A percentile compares a stretch with the other conserved stretches of the same genome.
These are phyloP conservation scores for Prorocentrum cordatum DNA, from an alignment of 169 alveolate genomes.

Conservation along the genomic window DNA sequence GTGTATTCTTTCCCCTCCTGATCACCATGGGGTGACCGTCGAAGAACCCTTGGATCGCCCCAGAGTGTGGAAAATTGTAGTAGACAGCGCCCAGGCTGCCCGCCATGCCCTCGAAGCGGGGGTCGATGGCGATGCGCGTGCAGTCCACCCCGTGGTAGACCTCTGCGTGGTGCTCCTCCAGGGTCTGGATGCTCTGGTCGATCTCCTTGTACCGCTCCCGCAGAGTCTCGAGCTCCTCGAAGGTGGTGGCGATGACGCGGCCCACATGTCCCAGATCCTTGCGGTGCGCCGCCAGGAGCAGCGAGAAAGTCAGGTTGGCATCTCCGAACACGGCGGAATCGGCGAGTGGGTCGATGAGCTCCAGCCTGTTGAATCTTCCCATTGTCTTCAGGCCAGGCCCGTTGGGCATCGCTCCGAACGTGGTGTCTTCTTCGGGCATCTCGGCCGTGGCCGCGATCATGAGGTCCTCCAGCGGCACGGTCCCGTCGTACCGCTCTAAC, in stretches of 20 bases:
- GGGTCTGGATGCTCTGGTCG: conserved; percentile 10
- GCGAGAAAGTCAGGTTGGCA: conserved; percentile 26
- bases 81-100: conserved; percentile 54
- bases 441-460: background rate
- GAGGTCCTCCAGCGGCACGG: conserved; percentile 13
- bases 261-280: conserved; percentile 54
- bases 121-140: conserved; percentile 30
- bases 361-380: conserved; percentile 45
- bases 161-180: conserved; percentile 11
- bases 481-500: too few relatives aligned
- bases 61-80: conserved; percentile 58
- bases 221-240: conserved; percentile 16
- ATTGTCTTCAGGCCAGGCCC: conserved; percentile 14
- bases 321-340: conserved; percentile 29
- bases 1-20: too few relatives aligned
- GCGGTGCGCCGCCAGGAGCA: conserved; percentile 27
- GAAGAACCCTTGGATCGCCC: conserved; percentile 37
- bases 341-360: conserved; percentile 56
- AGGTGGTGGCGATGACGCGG: conserved; percentile 43
- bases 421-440: background rate
- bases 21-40: conserved; percentile 69
- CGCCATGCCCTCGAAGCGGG: conserved; percentile 27
- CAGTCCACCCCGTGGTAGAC: conserved; percentile 68
- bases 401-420: conserved; percentile 12
- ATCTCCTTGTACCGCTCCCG: conserved; percentile 62